Percentiles rank a stretch among this genome's conserved stretches.
Conservation (phyloP, 2,329 filamentous ascomycete genomes). For the Emericellopsis atlantica region DNA sequence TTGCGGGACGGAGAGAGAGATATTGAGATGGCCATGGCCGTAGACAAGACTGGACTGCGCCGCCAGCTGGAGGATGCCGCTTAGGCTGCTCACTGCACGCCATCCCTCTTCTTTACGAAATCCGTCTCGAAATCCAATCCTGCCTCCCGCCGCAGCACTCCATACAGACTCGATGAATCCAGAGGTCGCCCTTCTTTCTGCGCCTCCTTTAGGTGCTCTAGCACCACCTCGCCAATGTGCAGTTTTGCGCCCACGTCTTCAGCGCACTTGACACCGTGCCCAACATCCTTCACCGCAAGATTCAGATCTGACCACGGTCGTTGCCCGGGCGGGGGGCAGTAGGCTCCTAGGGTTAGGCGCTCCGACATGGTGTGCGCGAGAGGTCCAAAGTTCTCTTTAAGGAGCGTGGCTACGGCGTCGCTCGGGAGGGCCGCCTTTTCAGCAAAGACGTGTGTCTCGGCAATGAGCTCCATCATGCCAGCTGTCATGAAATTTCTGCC, state of each 20-base stretch:
- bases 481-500: constrained; percentile 33
- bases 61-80: constrained; percentile 34
- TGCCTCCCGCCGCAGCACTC: constrained; percentile 26
- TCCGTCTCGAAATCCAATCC: constrained; percentile 30
- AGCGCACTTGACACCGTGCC: constrained; percentile 31
- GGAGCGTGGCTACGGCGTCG: constrained; percentile 25
- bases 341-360: constrained; percentile 23
- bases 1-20: constrained; percentile 56
- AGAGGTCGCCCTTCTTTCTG: constrained; percentile 16
- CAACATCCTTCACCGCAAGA: constrained; percentile 38
- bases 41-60: constrained; percentile 53
- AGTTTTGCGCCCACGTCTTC: constrained; percentile 22
- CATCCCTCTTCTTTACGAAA: constrained; percentile 16
- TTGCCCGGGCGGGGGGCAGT: constrained; percentile 18
- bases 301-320: constrained; percentile 33
- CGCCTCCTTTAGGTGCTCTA: constrained; percentile 22
- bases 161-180: constrained; percentile 39
- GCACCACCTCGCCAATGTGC: constrained; percentile 26
- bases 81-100: neutral
- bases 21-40: constrained; percentile 54
- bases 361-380: constrained; percentile 22
- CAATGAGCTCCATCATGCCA: constrained; percentile 33
- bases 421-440: constrained; percentile 28
- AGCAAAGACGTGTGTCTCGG: constrained; percentile 35
- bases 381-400: constrained; percentile 25